These are phyloP conservation scores for Neurospora discreta DNA, from an alignment of 495 filamentous ascomycete genomes.

Conservation along the genomic window DNA sequence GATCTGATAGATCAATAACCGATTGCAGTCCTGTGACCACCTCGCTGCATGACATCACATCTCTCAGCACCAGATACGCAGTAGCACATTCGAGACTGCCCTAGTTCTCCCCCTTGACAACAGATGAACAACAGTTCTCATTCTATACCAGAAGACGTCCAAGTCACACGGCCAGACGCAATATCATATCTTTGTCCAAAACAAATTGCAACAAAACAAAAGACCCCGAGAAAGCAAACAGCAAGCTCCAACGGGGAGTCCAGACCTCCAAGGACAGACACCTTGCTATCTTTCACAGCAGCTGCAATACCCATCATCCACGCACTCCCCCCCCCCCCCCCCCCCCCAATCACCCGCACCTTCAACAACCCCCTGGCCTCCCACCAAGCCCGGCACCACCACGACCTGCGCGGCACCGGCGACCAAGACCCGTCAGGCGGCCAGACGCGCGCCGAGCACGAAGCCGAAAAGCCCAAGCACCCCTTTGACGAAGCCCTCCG, in stretches of 20 bases:
- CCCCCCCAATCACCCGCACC: conserved; percentile 2
- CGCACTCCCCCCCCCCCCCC: too few species aligned
- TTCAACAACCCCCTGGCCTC: conserved; percentile 1
- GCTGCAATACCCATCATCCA: background rate
- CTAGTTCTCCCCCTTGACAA: background rate
- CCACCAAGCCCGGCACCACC: background rate
- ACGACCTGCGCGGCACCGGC: conserved; percentile 1
- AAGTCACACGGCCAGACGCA: background rate
- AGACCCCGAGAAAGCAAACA: background rate
- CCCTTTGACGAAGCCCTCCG: background rate
- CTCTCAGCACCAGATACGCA: background rate
- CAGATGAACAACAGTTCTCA: background rate
- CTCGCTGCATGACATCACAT: background rate
- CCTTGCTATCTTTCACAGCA: background rate
- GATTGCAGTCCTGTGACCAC: background rate
- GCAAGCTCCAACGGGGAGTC: background rate
- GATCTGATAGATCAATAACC: background rate
- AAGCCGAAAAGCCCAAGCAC: background rate
- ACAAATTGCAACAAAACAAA: background rate
- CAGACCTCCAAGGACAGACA: background rate
- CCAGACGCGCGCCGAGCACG: background rate
- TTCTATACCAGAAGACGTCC: background rate
- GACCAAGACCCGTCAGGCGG: background rate
- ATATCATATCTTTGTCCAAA: background rate
- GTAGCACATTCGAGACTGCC: background rate